Percentiles rank a stretch among this genome's conserved stretches.
phyloP scores from a whole-genome alignment of 1,284 basidiomycete species.

The Volvariella volvacea region DNA sequence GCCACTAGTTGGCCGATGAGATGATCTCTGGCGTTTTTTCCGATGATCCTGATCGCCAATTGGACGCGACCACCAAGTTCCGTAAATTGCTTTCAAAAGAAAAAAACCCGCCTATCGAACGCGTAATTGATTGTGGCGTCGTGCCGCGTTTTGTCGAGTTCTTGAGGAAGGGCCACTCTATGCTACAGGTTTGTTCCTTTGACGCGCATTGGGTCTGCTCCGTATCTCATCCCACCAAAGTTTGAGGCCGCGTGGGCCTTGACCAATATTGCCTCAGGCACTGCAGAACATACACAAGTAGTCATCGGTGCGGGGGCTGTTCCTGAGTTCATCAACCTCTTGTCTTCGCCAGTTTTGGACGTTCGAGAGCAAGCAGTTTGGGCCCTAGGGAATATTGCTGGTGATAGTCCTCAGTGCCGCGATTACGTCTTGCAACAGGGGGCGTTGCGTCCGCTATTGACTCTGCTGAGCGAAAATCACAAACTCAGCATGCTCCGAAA shows the following conservation, averaged over 20 bases:
- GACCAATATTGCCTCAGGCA: constrained; percentile 99
- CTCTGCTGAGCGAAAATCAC: constrained; percentile 79
- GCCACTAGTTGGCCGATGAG: constrained; percentile 70
- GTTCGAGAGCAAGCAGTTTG: constrained; percentile 96
- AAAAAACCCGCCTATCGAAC: constrained; percentile 99
- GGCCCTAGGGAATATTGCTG: constrained; percentile 95
- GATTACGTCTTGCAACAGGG: constrained; percentile 84
- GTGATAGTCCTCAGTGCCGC: constrained; percentile 90
- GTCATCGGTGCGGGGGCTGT: constrained; percentile 95
- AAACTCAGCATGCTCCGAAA: constrained; percentile 97
- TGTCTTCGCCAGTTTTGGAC: constrained; percentile 83
- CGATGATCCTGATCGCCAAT: constrained; percentile 84
- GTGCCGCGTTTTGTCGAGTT: constrained; percentile 98
- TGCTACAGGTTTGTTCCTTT: constrained; percentile 76
- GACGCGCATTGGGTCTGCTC: constrained; percentile 8
- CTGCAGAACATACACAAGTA: constrained; percentile 97
- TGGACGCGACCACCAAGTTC: constrained; percentile 96
- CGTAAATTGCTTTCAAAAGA: constrained; percentile 98
- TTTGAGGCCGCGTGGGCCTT: constrained; percentile 99
- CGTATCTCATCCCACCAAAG: constrained; percentile 33
- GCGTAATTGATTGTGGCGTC: constrained; percentile 96
- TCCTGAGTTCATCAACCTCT: constrained; percentile 94
- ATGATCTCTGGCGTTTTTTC: constrained; percentile 95
- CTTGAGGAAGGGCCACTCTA: constrained; percentile 80
- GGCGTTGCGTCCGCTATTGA: constrained; percentile 65